phyloP scores from a whole-genome alignment of 495 filamentous ascomycete species.

The Aspergillus campestris region DNA sequence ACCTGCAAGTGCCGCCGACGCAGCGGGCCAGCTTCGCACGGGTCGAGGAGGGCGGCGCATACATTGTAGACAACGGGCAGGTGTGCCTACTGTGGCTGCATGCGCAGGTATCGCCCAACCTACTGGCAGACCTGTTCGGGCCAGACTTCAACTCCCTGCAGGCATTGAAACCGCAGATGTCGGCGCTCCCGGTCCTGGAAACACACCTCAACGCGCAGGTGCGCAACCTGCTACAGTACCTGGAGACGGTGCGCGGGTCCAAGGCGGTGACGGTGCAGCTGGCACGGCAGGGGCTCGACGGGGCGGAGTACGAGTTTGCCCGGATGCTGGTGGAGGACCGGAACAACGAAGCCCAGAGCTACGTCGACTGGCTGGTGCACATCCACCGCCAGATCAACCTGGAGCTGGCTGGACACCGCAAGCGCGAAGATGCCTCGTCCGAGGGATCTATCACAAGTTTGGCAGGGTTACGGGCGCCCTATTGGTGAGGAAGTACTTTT shows the following conservation, averaged over 20 bases:
- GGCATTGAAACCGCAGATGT: conserved; percentile 67
- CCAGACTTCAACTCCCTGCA: conserved; percentile 62
- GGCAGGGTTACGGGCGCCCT: conserved; percentile 61
- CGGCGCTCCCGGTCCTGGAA: conserved; percentile 63
- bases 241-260: conserved; percentile 69
- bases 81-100: conserved; percentile 87
- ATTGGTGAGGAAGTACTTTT: conserved; percentile 41
- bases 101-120: conserved; percentile 60
- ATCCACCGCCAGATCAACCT: conserved; percentile 86
- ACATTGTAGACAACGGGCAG: conserved; percentile 95
- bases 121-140: conserved; percentile 87
- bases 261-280: conserved; percentile 87
- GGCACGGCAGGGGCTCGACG: conserved; percentile 87
- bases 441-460: conserved; percentile 51
- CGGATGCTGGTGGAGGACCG: conserved; percentile 84
- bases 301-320: conserved; percentile 95
- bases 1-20: conserved; percentile 61
- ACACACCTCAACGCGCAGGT: conserved; percentile 95
- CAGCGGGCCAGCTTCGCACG: conserved; percentile 81
- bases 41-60: conserved; percentile 92
- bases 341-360: conserved; percentile 94
- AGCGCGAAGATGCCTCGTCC: conserved; percentile 54
- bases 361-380: conserved; percentile 98
- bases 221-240: conserved; percentile 83
- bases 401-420: conserved; percentile 73